A percentile compares a stretch with the other conserved stretches of the same genome.
These are phyloP conservation scores for Termitomyces titanicus DNA, from an alignment of 768 basidiomycete species.

Conservation along the genomic window DNA sequence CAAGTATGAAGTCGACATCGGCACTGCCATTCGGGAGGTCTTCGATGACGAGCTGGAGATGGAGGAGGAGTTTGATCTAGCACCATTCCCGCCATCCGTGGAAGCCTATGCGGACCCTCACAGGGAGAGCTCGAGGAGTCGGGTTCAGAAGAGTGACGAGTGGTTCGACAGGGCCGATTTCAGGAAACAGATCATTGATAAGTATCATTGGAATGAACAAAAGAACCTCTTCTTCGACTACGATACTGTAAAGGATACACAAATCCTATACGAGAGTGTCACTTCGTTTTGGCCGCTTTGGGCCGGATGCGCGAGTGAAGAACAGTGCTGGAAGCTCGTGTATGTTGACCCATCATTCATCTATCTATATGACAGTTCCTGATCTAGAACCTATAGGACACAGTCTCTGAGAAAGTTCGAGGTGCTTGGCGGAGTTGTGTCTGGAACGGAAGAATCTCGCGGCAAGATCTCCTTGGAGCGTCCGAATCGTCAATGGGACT, in stretches of 20 bases:
- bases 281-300: conserved; percentile 95
- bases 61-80: conserved; percentile 87
- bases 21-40: conserved; percentile 93
- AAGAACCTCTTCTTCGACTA: conserved; percentile 95
- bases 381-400: conserved; percentile 44
- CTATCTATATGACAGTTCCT: conserved; percentile 10
- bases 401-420: conserved; percentile 94
- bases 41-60: conserved; percentile 91
- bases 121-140: conserved; percentile 54
- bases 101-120: conserved; percentile 63
- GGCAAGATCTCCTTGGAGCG: conserved; percentile 94
- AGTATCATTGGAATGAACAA: conserved; percentile 96
- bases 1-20: conserved; percentile 99
- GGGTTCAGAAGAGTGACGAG: conserved; percentile 74
- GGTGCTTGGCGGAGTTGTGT: conserved; percentile 91
- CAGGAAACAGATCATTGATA: conserved; percentile 83
- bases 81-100: conserved; percentile 86
- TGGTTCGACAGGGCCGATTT: conserved; percentile 92
- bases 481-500: conserved; percentile 99
- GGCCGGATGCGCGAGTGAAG: conserved; percentile 96
- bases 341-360: conserved; percentile 37
- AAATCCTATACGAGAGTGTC: conserved; percentile 95
- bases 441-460: conserved; percentile 94
- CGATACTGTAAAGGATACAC: conserved; percentile 86
- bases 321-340: conserved; percentile 93